A percentile compares a stretch with the other conserved stretches of the same genome.
phyloP scores from a whole-genome alignment of 768 basidiomycete genomes.

The Neoboletus subvelutipes region DNA sequence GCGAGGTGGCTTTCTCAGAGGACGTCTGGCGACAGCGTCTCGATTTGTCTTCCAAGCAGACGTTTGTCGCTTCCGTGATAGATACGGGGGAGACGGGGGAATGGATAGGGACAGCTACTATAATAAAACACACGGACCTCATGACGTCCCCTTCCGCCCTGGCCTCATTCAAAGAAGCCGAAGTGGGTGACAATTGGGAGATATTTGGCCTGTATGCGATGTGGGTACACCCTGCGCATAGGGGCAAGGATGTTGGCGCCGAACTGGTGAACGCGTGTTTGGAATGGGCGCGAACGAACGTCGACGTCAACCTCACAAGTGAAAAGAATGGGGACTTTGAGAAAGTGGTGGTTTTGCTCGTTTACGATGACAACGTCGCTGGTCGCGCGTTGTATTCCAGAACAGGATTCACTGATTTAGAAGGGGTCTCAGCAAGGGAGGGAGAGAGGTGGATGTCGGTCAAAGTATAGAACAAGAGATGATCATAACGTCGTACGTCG shows the following conservation, averaged over 20 bases:
- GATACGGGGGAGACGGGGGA: background rate
- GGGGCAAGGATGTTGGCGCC: constrained; percentile 21
- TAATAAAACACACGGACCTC: constrained; percentile 16
- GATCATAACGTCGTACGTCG: background rate
- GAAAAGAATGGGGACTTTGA: background rate
- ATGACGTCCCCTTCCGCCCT: background rate
- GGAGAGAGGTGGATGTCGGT: constrained; percentile 23
- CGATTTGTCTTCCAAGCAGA: constrained; percentile 10
- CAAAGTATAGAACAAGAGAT: constrained; percentile 33
- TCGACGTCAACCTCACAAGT: constrained; percentile 10
- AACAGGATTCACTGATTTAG: constrained; percentile 20
- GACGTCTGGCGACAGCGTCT: constrained; percentile 25
- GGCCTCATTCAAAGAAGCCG: constrained; percentile 14
- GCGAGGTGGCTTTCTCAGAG: no score
- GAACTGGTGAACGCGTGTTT: constrained; percentile 20
- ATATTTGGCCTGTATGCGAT: constrained; percentile 22
- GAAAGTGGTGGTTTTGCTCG: constrained; percentile 21
- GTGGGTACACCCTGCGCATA: constrained; percentile 32
- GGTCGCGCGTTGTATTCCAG: constrained; percentile 22
- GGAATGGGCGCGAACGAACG: constrained; percentile 25
- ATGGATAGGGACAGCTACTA: constrained; percentile 24
- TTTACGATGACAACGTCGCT: constrained; percentile 13
- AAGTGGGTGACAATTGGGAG: constrained; percentile 16
- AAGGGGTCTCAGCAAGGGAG: constrained; percentile 2
- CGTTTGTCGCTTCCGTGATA: constrained; percentile 18